Conservation (phyloP, 345 rosid genomes). For the Psidium friedrichsthalianum region DNA sequence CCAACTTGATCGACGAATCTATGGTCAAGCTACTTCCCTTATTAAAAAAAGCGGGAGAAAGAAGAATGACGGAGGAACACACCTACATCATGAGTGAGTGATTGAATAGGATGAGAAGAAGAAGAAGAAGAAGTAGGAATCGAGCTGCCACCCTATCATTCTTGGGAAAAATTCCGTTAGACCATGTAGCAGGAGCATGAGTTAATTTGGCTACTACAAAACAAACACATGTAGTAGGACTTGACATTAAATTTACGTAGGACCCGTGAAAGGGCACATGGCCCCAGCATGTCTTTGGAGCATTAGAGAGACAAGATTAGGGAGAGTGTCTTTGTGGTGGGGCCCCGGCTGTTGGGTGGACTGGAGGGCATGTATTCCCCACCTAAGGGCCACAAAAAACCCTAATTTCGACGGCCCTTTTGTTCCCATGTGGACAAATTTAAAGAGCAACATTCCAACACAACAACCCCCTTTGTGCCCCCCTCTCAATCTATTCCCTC, state of each 20-base stretch:
- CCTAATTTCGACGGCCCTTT: slow-evolving; percentile 48
- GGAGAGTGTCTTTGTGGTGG: slow-evolving; percentile 31
- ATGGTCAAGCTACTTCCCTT: not conserved
- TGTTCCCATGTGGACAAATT: slow-evolving; percentile 71
- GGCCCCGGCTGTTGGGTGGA: slow-evolving; percentile 43
- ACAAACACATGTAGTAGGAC: not conserved
- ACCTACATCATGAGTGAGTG: not conserved
- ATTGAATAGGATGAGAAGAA: not conserved
- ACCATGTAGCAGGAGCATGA: not conserved
- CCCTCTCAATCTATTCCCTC: not conserved
- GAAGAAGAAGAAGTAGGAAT: not conserved
- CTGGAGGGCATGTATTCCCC: slow-evolving; percentile 42
- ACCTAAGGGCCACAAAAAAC: slow-evolving; percentile 30
- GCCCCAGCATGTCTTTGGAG: slow-evolving; percentile 55
- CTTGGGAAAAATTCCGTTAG: not conserved
- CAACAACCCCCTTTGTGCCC: slow-evolving; percentile 17
- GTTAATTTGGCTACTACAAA: not conserved
- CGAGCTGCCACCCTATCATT: not conserved
- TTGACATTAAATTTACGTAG: not conserved
- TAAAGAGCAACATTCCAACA: slow-evolving; percentile 69
- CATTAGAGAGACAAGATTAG: slow-evolving; percentile 68
- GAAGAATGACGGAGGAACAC: not conserved
- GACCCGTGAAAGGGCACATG: slow-evolving; percentile 12
- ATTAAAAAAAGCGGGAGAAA: not conserved
- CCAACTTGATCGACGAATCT: not conserved